These are phyloP conservation scores for Alternaria gaisen DNA, from an alignment of 2,329 filamentous ascomycete genomes.

Conservation along the genomic window DNA sequence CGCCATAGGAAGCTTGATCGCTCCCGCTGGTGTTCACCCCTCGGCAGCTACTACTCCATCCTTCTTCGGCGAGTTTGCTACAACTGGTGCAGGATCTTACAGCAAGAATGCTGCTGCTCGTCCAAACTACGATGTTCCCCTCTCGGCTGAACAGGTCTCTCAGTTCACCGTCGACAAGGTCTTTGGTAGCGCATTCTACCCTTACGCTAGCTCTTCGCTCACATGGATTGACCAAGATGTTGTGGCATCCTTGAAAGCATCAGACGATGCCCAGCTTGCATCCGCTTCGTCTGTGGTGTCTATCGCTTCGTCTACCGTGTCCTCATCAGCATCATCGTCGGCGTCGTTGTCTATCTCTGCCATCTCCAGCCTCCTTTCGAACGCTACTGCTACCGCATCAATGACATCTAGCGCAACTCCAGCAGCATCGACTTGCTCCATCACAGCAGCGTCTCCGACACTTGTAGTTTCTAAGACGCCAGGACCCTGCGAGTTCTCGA, in stretches of 20 bases:
- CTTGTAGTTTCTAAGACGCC: conserved; percentile 43
- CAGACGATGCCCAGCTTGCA: conserved; percentile 37
- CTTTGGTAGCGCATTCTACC: conserved; percentile 47
- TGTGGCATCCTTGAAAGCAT: conserved; percentile 44
- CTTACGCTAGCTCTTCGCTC: conserved; percentile 45
- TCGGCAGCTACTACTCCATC: conserved; percentile 31
- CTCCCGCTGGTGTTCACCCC: conserved; percentile 49
- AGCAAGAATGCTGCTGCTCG: conserved; percentile 47
- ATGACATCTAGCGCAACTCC: conserved; percentile 10
- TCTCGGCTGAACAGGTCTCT: conserved; percentile 49
- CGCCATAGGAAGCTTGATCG: conserved; percentile 51
- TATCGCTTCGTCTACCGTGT: conserved; percentile 19
- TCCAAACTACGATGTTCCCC: conserved; percentile 44
- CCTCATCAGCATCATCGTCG: conserved; percentile 20
- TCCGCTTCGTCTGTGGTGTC: conserved; percentile 17
- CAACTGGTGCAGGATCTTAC: conserved; percentile 54
- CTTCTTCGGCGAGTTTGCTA: conserved; percentile 55
- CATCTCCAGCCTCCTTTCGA: conserved; percentile 8
- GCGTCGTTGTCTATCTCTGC: conserved; percentile 14
- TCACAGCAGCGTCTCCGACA: conserved; percentile 48
- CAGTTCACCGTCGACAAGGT: conserved; percentile 46
- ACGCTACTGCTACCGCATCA: conserved; percentile 8
- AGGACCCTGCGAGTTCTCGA: conserved; percentile 50
- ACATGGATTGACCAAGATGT: conserved; percentile 53
- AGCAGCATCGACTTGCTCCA: conserved; percentile 26